A percentile compares a stretch with the other conserved stretches of the same genome.
Conservation (phyloP, 805 yeast species). For the Komagataella populi region DNA sequence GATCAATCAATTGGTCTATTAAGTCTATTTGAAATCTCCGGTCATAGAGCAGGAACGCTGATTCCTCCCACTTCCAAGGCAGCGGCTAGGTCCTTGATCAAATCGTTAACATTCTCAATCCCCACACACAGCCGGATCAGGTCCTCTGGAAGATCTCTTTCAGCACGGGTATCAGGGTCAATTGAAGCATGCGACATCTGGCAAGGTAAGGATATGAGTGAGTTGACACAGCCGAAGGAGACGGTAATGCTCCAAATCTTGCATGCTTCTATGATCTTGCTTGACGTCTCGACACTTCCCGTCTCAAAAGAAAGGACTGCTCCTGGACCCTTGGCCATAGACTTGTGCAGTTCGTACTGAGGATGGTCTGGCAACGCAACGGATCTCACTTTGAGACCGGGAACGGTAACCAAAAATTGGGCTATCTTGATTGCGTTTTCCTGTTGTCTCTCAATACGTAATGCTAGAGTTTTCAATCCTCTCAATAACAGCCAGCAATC, state of each 20-base stretch:
- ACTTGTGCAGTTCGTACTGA: constrained; percentile 64
- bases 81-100: constrained; percentile 63
- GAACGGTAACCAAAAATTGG: constrained; percentile 43
- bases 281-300: constrained; percentile 52
- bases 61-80: constrained; percentile 45
- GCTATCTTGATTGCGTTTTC: constrained; percentile 67
- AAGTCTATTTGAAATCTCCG: neutral
- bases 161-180: constrained; percentile 74
- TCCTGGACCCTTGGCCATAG: constrained; percentile 75
- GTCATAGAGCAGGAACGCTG: constrained; percentile 25
- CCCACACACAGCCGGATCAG: constrained; percentile 84
- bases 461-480: constrained; percentile 79
- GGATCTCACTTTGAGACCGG: constrained; percentile 69
- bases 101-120: constrained; percentile 70
- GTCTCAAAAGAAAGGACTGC: constrained; percentile 87
- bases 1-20: neutral
- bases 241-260: constrained; percentile 81
- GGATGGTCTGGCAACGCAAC: constrained; percentile 81
- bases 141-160: constrained; percentile 88
- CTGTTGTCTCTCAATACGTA: constrained; percentile 83
- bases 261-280: constrained; percentile 61
- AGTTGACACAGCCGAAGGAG: constrained; percentile 89
- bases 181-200: constrained; percentile 96
- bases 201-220: constrained; percentile 88
- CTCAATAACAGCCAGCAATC: constrained; percentile 84